These are phyloP conservation scores for Calonectria fujianensis DNA, from an alignment of 2,329 filamentous ascomycete genomes.

Conservation along the genomic window DNA sequence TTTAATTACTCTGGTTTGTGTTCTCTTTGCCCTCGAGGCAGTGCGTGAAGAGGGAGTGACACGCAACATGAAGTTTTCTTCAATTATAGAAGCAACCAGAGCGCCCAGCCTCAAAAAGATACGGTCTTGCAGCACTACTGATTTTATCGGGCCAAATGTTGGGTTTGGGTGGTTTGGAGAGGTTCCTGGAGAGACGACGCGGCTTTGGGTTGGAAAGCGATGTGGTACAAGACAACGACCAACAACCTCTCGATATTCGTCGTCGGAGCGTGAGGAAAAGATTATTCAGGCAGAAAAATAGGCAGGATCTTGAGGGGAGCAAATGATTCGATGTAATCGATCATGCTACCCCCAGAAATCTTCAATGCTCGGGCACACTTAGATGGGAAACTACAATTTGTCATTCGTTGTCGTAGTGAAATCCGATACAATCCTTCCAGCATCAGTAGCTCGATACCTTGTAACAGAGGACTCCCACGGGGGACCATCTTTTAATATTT, in stretches of 20 bases:
- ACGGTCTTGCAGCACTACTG: neutral
- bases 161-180: slow-evolving; percentile 5
- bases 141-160: neutral
- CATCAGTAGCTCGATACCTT: no score
- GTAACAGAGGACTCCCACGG: neutral
- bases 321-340: neutral
- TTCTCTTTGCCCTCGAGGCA: rapidly evolving
- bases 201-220: neutral
- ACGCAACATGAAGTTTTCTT: slow-evolving; percentile 38
- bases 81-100: slow-evolving; percentile 29
- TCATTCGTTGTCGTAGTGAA: neutral
- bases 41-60: slow-evolving; percentile 11
- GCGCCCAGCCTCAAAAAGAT: neutral
- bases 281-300: neutral
- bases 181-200: neutral
- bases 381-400: neutral
- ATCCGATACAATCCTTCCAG: neutral
- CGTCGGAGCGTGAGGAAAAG: neutral
- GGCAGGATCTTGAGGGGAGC: neutral
- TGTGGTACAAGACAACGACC: neutral
- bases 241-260: neutral
- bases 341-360: neutral
- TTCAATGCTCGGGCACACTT: neutral
- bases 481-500: no score
- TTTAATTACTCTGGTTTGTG: rapidly evolving